Evolutionary conservation across 192 early-diverging fungal genomes (phyloP).

Genomic region (Chytriomyces confervae): DNA sequence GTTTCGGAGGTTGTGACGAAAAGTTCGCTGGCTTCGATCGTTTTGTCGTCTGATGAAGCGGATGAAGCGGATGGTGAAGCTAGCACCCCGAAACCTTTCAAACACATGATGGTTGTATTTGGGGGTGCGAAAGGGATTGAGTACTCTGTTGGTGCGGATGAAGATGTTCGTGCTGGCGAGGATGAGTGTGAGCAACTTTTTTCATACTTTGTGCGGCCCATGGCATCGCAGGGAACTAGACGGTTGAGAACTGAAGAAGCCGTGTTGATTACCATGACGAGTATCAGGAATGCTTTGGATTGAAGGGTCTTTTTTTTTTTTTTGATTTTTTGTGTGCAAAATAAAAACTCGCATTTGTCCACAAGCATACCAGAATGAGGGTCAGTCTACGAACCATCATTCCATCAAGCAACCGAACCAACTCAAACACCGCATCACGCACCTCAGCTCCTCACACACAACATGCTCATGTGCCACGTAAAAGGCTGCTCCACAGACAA

Average conservation of each 20-base stretch:
- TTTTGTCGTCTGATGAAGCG: not conserved
- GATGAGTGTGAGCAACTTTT: conserved; percentile 70
- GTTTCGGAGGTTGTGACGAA: not conserved
- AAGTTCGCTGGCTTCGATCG: conserved; percentile 29
- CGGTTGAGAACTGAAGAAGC: conserved; percentile 68
- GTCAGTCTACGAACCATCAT: conserved; percentile 83
- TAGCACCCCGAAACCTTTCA: conserved; percentile 21
- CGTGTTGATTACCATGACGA: conserved; percentile 54
- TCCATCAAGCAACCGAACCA: not conserved
- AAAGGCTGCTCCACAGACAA: conserved; percentile 90
- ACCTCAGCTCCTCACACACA: conserved; percentile 87
- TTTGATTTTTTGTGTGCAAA: not conserved
- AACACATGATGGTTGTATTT: conserved; percentile 69
- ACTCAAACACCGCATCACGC: not conserved
- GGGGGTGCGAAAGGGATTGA: conserved; percentile 58
- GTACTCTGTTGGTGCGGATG: conserved; percentile 56
- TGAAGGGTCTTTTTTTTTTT: no score
- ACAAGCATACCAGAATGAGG: not conserved
- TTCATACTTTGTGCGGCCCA: conserved; percentile 66
- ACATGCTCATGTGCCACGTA: conserved; percentile 98
- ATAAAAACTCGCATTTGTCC: not conserved
- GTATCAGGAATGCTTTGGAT: not conserved
- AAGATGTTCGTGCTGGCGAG: conserved; percentile 46
- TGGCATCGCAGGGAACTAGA: conserved; percentile 58
- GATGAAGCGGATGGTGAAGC: not conserved